Evolutionary conservation across 345 rosid species (phyloP), one percentile per base, ranked within the genome.

Genomic region (Hibiscus tridactylites): DNA sequence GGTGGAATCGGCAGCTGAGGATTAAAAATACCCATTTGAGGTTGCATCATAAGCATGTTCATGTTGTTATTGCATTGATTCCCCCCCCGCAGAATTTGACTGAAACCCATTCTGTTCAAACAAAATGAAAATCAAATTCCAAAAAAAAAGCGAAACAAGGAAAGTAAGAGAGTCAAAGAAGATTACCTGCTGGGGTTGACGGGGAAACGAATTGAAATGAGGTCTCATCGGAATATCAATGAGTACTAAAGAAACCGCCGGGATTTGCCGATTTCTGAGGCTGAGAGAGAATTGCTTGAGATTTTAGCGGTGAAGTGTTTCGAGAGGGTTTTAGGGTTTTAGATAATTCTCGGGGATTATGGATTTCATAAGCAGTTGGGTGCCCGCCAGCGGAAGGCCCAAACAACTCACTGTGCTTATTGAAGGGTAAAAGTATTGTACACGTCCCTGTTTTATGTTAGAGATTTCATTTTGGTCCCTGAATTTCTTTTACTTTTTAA

Each of bases 11-110:
- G 53, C 21, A 39, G 8, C 47, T 71, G 73, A 58, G 56, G 54
- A 71, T 71, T 71, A 16, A 71, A 71, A 26, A 44, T 58, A 39
- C 65, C 54, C 54, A 24, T 39, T 44, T 71, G 74, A 15, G 74
- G 39, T 26, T 44, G 74, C 53, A 46, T 44, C 64, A 71, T 60
- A 29, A 31, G 53, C 66, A 60, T 60, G 66, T 61, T 59, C 12
- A 71, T 60, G 44, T 61, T 59, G 29, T 59, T 58, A 3, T 28
- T 58, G 39, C 16, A 44, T n/a, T 47, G 57, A 8, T 60, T 71
- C 9, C 49, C 57, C 57, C 57, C 2, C n/a, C 9, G 39, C 49
- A 39, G 73, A 44, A 39, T 9, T 71, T 15, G 73, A 17, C 5
- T 71, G 74, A 35, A 71, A 59, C 5, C 28, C 61, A 39, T 59